A percentile compares a stretch with the other conserved stretches of the same genome.
Evolutionary conservation across 2,329 filamentous ascomycete species (phyloP).

Genomic region (Fusarium dlaminii): DNA sequence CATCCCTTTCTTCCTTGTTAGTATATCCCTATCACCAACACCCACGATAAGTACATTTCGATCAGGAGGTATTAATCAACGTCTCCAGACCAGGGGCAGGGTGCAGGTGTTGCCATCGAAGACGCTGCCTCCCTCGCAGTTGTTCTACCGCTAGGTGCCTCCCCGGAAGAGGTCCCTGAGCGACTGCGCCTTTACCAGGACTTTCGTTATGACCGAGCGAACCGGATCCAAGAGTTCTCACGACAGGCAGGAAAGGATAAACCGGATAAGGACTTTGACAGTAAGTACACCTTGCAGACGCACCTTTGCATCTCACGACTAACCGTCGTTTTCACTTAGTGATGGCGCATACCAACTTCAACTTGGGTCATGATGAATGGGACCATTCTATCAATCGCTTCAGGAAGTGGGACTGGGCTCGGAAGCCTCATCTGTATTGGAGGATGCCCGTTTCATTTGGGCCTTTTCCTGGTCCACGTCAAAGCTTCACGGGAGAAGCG

Average conservation of each 20-base stretch:
- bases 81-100: constrained; percentile 37
- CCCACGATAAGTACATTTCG: accelerated
- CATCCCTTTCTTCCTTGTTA: constrained; percentile 69
- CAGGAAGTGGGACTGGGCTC: constrained; percentile 27
- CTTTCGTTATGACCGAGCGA: constrained; percentile 66
- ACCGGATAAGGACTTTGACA: constrained; percentile 19
- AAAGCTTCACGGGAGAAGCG: constrained; percentile 37
- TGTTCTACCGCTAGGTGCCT: constrained; percentile 61
- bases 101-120: constrained; percentile 73
- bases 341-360: constrained; percentile 27
- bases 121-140: constrained; percentile 69
- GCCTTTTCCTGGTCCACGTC: constrained; percentile 23
- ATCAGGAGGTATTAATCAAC: accelerated
- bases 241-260: constrained; percentile 56
- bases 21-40: accelerated
- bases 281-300: neutral
- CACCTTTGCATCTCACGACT: accelerated
- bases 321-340: neutral
- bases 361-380: constrained; percentile 37
- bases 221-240: constrained; percentile 66
- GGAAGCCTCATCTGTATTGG: constrained; percentile 25
- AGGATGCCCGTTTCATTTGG: constrained; percentile 41
- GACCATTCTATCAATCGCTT: constrained; percentile 21
- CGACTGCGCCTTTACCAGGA: constrained; percentile 68
- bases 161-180: constrained; percentile 58